A percentile compares a stretch with the other conserved stretches of the same genome.
Evolutionary conservation across 306 rosid genomes (phyloP).

Genomic region (Malus sylvestris): DNA sequence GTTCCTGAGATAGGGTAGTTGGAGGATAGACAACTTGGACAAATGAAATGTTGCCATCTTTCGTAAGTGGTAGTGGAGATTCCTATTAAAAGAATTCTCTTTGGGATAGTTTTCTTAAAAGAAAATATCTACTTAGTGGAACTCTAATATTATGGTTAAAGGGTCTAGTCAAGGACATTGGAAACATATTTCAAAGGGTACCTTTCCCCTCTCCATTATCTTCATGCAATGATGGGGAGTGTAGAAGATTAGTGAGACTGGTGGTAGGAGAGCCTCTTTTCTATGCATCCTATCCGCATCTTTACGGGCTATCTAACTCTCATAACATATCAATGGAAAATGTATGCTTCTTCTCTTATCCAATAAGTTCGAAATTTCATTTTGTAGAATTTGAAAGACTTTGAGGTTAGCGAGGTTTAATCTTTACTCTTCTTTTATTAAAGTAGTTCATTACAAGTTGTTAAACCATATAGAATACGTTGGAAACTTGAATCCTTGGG

Average conservation of each 20-base stretch:
- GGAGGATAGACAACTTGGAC: background rate
- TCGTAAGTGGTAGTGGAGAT: background rate
- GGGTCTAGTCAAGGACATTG: background rate
- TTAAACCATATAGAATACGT: background rate
- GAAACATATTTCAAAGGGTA: too few species aligned
- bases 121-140: background rate
- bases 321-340: background rate
- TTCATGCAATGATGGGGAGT: too few species aligned
- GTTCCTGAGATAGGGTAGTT: background rate
- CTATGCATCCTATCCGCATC: background rate
- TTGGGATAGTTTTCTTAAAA: background rate
- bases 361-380: background rate
- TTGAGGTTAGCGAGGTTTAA: background rate
- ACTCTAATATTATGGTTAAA: background rate
- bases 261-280: background rate
- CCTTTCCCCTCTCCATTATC: background rate
- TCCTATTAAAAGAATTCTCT: background rate
- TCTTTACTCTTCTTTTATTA: background rate
- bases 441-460: background rate
- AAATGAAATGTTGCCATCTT: background rate
- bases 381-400: background rate
- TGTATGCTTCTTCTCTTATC: background rate
- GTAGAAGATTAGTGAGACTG: too few species aligned
- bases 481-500: background rate
- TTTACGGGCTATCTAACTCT: background rate